Conservation (phyloP, 2,329 filamentous ascomycete genomes). For the Cercospora sp. region DNA sequence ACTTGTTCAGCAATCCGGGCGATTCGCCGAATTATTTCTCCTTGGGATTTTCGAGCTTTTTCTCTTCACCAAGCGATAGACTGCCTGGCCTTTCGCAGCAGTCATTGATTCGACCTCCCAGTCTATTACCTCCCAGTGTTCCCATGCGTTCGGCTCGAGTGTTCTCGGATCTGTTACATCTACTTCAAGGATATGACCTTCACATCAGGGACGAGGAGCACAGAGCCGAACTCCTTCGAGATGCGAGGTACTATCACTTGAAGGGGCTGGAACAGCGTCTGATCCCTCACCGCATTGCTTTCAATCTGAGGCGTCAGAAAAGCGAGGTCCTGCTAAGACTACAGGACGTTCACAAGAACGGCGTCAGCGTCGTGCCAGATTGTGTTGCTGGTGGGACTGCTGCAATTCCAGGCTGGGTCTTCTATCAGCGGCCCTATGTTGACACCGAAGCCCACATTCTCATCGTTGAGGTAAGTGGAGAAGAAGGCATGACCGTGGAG, state of each 20-base stretch:
- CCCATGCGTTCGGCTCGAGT: slow-evolving; percentile 78
- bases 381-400: neutral
- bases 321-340: slow-evolving; percentile 78
- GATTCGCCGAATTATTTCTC: slow-evolving; percentile 97
- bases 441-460: slow-evolving; percentile 73
- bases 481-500: slow-evolving; percentile 49
- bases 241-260: slow-evolving; percentile 91
- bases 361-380: slow-evolving; percentile 66
- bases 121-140: slow-evolving; percentile 78
- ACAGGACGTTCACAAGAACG: slow-evolving; percentile 86
- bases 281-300: slow-evolving; percentile 72
- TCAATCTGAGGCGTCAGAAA: slow-evolving; percentile 67
- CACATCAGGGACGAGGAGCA: slow-evolving; percentile 75
- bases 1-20: slow-evolving; percentile 79
- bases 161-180: slow-evolving; percentile 77
- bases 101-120: slow-evolving; percentile 79
- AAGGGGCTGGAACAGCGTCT: slow-evolving; percentile 87
- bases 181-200: slow-evolving; percentile 81
- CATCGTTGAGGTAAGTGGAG: slow-evolving; percentile 74
- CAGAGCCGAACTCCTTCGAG: slow-evolving; percentile 72
- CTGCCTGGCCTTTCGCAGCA: slow-evolving; percentile 83
- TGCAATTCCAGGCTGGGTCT: slow-evolving; percentile 59
- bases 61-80: slow-evolving; percentile 73
- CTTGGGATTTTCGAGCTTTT: slow-evolving; percentile 84
- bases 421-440: slow-evolving; percentile 82